phyloP scores from a whole-genome alignment of 1,284 basidiomycete genomes.

The Ganoderma lucidum region DNA sequence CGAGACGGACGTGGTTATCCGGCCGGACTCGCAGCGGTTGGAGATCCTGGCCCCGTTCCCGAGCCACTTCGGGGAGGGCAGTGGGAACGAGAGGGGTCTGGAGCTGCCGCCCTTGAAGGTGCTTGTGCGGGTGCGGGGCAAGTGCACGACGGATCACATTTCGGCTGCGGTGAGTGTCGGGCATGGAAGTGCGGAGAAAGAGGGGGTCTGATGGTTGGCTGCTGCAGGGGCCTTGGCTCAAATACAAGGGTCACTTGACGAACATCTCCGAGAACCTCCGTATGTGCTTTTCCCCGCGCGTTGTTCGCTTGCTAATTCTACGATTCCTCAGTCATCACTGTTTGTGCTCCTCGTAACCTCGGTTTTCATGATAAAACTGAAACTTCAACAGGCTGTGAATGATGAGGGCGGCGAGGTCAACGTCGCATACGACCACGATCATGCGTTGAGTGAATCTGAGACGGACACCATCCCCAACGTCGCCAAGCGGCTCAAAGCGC shows the following conservation, averaged over 20 bases:
- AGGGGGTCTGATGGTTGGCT: conserved; percentile 7
- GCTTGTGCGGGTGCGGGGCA: conserved; percentile 92
- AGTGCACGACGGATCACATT: conserved; percentile 99
- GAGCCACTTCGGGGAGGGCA: conserved; percentile 72
- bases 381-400: conserved; percentile 72
- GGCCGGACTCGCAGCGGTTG: conserved; percentile 83
- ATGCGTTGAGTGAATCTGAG: conserved; percentile 52
- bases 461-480: conserved; percentile 89
- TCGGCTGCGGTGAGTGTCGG: conserved; percentile 80
- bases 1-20: conserved; percentile 83
- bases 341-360: conserved; percentile 33
- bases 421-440: conserved; percentile 82
- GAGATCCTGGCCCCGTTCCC: conserved; percentile 90
- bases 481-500: conserved; percentile 87
- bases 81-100: conserved; percentile 59
- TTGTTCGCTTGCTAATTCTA: conserved; percentile 41
- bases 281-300: conserved; percentile 51
- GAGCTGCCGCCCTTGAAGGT: conserved; percentile 89
- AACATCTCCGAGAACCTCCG: conserved; percentile 97
- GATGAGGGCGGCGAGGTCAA: conserved; percentile 94
- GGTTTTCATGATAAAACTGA: conserved; percentile 10
- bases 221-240: conserved; percentile 91
- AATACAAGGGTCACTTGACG: conserved; percentile 96
- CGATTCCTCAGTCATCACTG: conserved; percentile 61
- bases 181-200: conserved; percentile 18